Conservation (phyloP, 2,329 filamentous ascomycete species). For the Akanthomyces muscarius region DNA sequence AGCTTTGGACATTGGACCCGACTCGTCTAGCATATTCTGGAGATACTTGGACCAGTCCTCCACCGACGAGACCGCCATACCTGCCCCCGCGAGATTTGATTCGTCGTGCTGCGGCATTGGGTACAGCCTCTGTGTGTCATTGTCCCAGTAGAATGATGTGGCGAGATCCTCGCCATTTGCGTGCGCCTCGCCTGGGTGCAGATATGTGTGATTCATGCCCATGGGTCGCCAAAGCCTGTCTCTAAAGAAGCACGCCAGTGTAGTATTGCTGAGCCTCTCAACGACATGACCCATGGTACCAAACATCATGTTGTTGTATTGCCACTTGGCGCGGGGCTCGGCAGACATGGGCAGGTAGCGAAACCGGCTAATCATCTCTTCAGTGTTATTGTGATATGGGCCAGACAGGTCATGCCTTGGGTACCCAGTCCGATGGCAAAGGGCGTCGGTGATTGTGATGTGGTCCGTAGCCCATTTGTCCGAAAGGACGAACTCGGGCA, state of each 20-base stretch:
- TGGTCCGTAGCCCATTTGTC: slow-evolving; percentile 40
- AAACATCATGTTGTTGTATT: slow-evolving; percentile 50
- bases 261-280: slow-evolving; percentile 31
- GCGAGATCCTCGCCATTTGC: slow-evolving; percentile 29
- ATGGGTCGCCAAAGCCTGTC: slow-evolving; percentile 39
- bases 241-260: slow-evolving; percentile 37
- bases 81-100: slow-evolving; percentile 37
- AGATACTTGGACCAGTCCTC: slow-evolving; percentile 36
- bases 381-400: slow-evolving; percentile 25
- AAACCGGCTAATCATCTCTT: slow-evolving; percentile 36
- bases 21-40: slow-evolving; percentile 30
- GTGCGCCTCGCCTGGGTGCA: slow-evolving; percentile 24
- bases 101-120: slow-evolving; percentile 26
- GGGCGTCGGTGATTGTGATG: slow-evolving; percentile 47
- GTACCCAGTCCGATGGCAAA: slow-evolving; percentile 47
- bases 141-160: slow-evolving; percentile 36
- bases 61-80: slow-evolving; percentile 38
- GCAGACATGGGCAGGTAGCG: slow-evolving; percentile 40
- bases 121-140: slow-evolving; percentile 26
- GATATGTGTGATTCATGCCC: slow-evolving; percentile 39
- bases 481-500: slow-evolving; percentile 44
- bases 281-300: slow-evolving; percentile 38
- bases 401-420: slow-evolving; percentile 35
- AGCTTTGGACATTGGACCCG: slow-evolving; percentile 25
- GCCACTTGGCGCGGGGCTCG: slow-evolving; percentile 39